Conservation (phyloP, 1,284 basidiomycete species). For the Pyrrhoderma noxium region DNA sequence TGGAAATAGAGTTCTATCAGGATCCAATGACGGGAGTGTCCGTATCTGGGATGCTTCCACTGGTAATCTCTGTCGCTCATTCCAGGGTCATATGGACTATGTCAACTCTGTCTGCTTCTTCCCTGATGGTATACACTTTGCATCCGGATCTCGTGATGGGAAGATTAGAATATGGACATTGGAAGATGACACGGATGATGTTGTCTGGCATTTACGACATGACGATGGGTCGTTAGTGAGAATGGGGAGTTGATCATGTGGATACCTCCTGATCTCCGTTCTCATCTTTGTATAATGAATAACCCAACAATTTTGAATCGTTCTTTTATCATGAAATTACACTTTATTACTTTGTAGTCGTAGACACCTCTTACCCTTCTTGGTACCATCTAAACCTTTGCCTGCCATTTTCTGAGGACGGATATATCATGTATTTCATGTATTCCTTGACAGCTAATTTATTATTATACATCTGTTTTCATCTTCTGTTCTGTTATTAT, state of each 20-base stretch:
- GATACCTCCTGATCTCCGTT: neutral
- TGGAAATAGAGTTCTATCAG: constrained; percentile 6
- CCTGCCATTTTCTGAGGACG: too few species aligned
- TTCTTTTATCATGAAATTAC: too few species aligned
- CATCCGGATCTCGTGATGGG: neutral
- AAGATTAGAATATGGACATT: neutral
- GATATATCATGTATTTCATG: too few species aligned
- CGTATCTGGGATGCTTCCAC: constrained; percentile 7
- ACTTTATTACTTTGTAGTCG: too few species aligned
- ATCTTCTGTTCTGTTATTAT: too few species aligned
- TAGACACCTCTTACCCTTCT: too few species aligned
- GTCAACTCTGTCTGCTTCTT: neutral
- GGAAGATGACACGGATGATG: too few species aligned
- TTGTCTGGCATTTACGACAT: neutral
- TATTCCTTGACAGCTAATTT: too few species aligned
- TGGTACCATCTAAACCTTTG: too few species aligned
- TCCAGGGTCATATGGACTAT: neutral
- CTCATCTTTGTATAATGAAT: too few species aligned
- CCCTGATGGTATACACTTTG: neutral
- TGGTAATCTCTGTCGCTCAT: neutral
- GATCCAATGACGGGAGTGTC: neutral
- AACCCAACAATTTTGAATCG: too few species aligned
- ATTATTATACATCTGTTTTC: too few species aligned
- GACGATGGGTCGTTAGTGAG: neutral
- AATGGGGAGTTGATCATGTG: neutral